Percentiles rank a stretch among this genome's conserved stretches.
Conservation (phyloP, 1,284 basidiomycete species). For the Hortiboletus rubellus region DNA sequence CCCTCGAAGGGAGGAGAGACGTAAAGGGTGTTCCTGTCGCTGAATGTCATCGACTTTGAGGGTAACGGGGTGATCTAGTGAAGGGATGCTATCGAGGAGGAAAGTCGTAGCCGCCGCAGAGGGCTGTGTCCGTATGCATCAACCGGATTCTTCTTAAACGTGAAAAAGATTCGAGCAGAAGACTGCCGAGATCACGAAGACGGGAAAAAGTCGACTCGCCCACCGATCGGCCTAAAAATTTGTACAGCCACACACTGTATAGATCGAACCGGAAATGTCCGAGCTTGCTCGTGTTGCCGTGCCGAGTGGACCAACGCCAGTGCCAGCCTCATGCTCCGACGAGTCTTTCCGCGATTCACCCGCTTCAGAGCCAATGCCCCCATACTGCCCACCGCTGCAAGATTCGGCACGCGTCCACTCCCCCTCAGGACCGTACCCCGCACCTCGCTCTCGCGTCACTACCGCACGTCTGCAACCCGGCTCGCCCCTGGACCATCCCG, state of each 20-base stretch:
- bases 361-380: constrained; percentile 39
- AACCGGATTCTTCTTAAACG: constrained; percentile 36
- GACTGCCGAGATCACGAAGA: constrained; percentile 22
- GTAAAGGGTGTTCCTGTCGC: constrained; percentile 35
- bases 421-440: constrained; percentile 32
- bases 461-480: constrained; percentile 51
- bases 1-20: constrained; percentile 72
- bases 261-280: constrained; percentile 19
- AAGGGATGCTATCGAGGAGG: constrained; percentile 56
- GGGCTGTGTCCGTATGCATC: constrained; percentile 58
- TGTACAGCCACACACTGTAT: constrained; percentile 27
- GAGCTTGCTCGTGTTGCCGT: background rate
- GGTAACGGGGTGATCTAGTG: background rate
- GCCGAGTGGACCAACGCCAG: background rate
- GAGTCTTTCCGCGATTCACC: constrained; percentile 31
- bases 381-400: constrained; percentile 46
- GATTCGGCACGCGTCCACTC: constrained; percentile 14
- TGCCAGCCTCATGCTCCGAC: constrained; percentile 19
- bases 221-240: constrained; percentile 11
- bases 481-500: constrained; percentile 27
- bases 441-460: constrained; percentile 41
- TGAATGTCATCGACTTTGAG: constrained; percentile 35
- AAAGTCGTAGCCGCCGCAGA: constrained; percentile 41
- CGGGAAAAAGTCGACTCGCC: constrained; percentile 5
- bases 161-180: constrained; percentile 15